Evolutionary conservation across 1,284 basidiomycete species (phyloP), one percentile per base, ranked within the genome.

Genomic region (Sanguinoderma infundibulare): DNA sequence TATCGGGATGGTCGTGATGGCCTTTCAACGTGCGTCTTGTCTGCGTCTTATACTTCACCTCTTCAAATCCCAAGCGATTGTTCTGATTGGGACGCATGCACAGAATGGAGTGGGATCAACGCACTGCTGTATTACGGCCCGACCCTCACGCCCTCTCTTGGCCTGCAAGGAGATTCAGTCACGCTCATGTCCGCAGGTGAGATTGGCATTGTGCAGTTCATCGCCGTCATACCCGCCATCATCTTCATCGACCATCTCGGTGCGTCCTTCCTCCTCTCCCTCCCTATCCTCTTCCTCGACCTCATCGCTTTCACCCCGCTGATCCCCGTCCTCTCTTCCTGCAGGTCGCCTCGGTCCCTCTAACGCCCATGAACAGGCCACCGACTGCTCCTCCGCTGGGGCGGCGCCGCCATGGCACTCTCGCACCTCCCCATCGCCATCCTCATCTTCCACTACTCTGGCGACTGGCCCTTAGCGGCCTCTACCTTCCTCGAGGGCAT

Each of bases 91-190:
- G 22, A 5, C 17, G 35, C 40, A n/a, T n/a, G 24, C 22, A 22
- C 67, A 92, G 91, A 92, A 77, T 92, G 91, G 91, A 89, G 87
- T 62, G 91, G 91, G 2, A 92, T 92, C 64, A 94, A 93, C 69
- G 90, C 91, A 5, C 72, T 94, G 35, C 76, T 93, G 8, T 94
- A 94, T 69, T 94, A 93, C 66, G 91, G 91, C 0, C 92, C 92
- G 0, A 86, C 85, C 1, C 79, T 94, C 15, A 83, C 93, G 61
- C 77, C 73, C 34, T 83, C 77, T 58, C 80, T 94, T 49, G 91
- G 91, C 5, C 67, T 93, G 26, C 79, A 72, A 53, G 79, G 79
- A 14, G 78, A 80, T 55, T 82, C 79, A 0, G 79, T 84, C 17
- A 83, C 85, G 0, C 78, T 94, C 0, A 68, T 92, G 32, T 87